Conservation (phyloP, 192 early-diverging fungal species). For the Podila verticillata region DNA sequence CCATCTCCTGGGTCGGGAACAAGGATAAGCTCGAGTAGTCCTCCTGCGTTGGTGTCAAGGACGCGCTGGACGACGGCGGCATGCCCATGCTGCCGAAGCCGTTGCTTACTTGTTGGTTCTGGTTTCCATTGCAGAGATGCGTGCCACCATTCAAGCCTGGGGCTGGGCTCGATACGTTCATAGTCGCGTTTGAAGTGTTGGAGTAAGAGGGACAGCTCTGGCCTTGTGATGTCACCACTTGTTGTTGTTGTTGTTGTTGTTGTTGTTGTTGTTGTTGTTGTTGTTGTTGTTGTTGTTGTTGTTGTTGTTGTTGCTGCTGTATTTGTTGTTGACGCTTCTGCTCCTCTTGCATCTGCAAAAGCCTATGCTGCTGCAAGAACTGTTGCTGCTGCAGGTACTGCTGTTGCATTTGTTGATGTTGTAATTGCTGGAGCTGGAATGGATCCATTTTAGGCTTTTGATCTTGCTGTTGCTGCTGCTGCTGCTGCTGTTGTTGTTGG, state of each 20-base stretch:
- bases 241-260: not conserved
- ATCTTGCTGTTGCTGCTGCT: slow-evolving; percentile 17
- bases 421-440: slow-evolving; percentile 17
- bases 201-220: too few species aligned
- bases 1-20: slow-evolving; percentile 30
- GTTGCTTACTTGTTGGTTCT: too few species aligned
- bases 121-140: too few species aligned
- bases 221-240: not conserved
- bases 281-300: not conserved
- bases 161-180: too few species aligned
- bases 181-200: too few species aligned
- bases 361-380: slow-evolving; percentile 41
- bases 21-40: slow-evolving; percentile 33
- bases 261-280: slow-evolving; percentile 12
- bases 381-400: slow-evolving; percentile 41
- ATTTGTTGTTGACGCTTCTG: slow-evolving; percentile 35
- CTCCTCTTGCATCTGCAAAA: slow-evolving; percentile 29
- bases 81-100: not conserved
- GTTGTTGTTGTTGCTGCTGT: slow-evolving; percentile 16
- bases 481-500: slow-evolving; percentile 15
- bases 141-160: too few species aligned
- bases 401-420: slow-evolving; percentile 8
- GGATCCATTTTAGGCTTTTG: slow-evolving; percentile 7
- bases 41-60: not conserved
- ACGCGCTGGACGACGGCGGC: not conserved